Evolutionary conservation across 176 grass and related monocot species (phyloP).

Genomic region (Musa beccarii): DNA sequence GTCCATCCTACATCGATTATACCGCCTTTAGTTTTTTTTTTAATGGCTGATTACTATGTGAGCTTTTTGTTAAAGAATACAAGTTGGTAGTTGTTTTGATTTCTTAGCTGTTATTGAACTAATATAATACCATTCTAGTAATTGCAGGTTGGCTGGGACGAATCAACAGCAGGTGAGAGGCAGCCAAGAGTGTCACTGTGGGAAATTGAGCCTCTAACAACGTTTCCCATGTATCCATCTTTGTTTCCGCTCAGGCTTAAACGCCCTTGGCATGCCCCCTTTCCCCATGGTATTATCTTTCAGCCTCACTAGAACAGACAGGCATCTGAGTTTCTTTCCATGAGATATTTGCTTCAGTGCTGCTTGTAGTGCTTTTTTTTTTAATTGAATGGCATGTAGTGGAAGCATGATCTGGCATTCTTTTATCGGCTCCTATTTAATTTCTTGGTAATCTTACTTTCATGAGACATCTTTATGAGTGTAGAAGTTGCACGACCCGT

Average conservation of each 20-base stretch:
- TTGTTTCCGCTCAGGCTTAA: neutral
- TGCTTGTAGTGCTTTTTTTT: no score
- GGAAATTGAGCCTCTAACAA: conserved; percentile 10
- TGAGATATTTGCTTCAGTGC: no score
- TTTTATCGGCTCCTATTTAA: neutral
- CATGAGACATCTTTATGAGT: neutral
- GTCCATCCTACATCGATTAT: no score
- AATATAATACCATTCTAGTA: conserved; percentile 5
- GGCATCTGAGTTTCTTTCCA: no score
- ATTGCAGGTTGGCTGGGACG: conserved; percentile 10
- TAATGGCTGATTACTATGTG: neutral
- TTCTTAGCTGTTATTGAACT: conserved; percentile 1
- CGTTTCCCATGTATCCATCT: conserved; percentile 6
- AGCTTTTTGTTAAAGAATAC: neutral
- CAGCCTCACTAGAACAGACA: neutral
- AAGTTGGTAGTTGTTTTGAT: neutral
- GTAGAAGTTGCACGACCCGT: no score
- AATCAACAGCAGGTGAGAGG: conserved; percentile 6
- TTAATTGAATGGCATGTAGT: no score
- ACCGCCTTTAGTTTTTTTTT: neutral
- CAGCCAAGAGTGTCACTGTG: neutral
- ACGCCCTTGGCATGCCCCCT: neutral
- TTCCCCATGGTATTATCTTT: neutral
- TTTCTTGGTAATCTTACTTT: neutral
- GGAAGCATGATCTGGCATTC: no score